Conservation (phyloP, 78 protist genomes). For the Speleostelium caveatum region DNA sequence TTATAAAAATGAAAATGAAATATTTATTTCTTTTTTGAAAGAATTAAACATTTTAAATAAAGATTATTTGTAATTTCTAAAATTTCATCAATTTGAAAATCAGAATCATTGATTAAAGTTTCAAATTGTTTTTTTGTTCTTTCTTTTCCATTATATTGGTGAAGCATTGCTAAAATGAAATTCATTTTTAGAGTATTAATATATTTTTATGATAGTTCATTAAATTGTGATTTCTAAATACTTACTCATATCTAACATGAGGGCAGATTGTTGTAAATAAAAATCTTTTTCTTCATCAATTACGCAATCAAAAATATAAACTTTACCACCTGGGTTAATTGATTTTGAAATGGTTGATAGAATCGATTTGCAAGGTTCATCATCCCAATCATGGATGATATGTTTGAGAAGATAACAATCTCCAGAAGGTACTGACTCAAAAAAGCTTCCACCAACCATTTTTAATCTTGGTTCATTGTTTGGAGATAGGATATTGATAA, state of each 20-base stretch:
- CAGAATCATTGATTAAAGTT: not conserved
- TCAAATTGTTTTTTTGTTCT: not conserved
- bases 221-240: too few species aligned
- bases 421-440: not conserved
- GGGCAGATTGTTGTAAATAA: too few species aligned
- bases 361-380: slow-evolving; percentile 7
- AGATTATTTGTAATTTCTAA: too few species aligned
- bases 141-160: not conserved
- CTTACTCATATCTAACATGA: too few species aligned
- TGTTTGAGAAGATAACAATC: not conserved
- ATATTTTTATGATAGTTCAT: not conserved
- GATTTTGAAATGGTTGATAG: not conserved
- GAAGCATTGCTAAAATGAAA: not conserved
- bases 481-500: not conserved
- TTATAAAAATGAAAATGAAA: too few species aligned
- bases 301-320: not conserved
- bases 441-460: slow-evolving; percentile 11
- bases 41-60: too few species aligned
- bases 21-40: too few species aligned
- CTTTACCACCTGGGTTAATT: not conserved
- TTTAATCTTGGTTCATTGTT: not conserved
- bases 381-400: slow-evolving; percentile 16
- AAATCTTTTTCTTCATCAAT: too few species aligned
- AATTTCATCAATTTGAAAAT: too few species aligned
- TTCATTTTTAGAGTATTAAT: too few species aligned